phyloP scores from a whole-genome alignment of 345 rosid genomes.

The Eucalyptus polyanthemos region DNA sequence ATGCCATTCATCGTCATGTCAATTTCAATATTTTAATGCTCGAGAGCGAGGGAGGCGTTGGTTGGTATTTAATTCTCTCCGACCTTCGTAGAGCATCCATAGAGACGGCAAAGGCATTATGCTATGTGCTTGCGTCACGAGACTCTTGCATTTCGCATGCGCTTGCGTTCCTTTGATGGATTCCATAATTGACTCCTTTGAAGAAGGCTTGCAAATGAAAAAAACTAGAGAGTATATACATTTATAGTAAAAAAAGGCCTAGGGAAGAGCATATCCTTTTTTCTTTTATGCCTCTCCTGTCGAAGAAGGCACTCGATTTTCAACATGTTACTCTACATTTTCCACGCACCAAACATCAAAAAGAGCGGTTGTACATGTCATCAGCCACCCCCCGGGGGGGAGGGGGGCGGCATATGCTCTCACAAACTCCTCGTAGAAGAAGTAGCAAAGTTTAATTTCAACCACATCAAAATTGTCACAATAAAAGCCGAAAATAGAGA shows the following conservation, averaged over 20 bases:
- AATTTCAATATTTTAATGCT: background rate
- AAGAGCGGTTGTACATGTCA: background rate
- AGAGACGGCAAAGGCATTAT: background rate
- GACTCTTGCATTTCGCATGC: background rate
- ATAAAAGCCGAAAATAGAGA: background rate
- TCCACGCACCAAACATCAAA: background rate
- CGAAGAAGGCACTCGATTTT: background rate
- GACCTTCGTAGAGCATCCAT: background rate
- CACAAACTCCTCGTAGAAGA: no score
- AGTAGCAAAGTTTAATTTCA: no score
- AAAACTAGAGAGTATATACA: background rate
- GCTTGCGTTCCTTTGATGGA: background rate
- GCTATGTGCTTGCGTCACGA: background rate
- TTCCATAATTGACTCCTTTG: background rate
- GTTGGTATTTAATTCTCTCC: background rate
- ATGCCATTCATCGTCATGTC: no score
- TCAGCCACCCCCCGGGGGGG: no score
- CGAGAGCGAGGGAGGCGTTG: background rate
- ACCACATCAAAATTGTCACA: background rate
- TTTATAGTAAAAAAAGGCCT: background rate
- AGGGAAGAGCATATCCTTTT: background rate
- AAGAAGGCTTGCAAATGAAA: background rate
- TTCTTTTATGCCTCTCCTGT: background rate
- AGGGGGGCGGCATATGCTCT: background rate
- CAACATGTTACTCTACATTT: background rate